Evolutionary conservation across 1,139 yeast species (phyloP).

Genomic region (Hemisphaericaspora xylofermentans): DNA sequence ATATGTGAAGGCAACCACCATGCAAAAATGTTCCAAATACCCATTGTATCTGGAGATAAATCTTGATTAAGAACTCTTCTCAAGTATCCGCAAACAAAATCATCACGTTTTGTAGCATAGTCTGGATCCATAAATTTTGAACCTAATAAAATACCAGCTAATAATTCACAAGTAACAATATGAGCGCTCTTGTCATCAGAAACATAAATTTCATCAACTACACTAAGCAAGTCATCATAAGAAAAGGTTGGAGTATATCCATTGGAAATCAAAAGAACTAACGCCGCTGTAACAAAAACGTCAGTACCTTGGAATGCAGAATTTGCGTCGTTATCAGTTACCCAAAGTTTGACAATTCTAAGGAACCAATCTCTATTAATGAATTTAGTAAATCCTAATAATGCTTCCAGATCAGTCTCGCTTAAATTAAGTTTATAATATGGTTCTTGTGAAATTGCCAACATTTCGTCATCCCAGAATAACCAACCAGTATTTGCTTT

Average conservation of each 20-base stretch:
- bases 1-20: slow-evolving; percentile 72
- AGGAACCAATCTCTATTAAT: slow-evolving; percentile 61
- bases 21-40: slow-evolving; percentile 75
- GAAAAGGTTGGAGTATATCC: slow-evolving; percentile 34
- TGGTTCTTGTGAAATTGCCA: slow-evolving; percentile 42
- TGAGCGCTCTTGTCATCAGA: slow-evolving; percentile 65
- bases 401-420: slow-evolving; percentile 37
- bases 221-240: slow-evolving; percentile 47
- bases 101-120: slow-evolving; percentile 40
- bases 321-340: slow-evolving; percentile 63
- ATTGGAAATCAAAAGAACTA: slow-evolving; percentile 46
- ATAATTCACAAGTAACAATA: slow-evolving; percentile 59
- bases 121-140: slow-evolving; percentile 36
- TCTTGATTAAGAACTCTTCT: slow-evolving; percentile 52
- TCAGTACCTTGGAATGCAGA: slow-evolving; percentile 63
- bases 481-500: slow-evolving; percentile 68
- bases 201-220: slow-evolving; percentile 53
- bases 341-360: slow-evolving; percentile 52
- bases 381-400: slow-evolving; percentile 44
- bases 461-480: slow-evolving; percentile 67
- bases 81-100: slow-evolving; percentile 45
- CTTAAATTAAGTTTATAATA: slow-evolving; percentile 28
- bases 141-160: slow-evolving; percentile 56
- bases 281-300: slow-evolving; percentile 50
- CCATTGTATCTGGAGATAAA: slow-evolving; percentile 72